Evolutionary conservation across 202 grass and related monocot species (phyloP).

Genomic region (Saccharum hybrid): DNA sequence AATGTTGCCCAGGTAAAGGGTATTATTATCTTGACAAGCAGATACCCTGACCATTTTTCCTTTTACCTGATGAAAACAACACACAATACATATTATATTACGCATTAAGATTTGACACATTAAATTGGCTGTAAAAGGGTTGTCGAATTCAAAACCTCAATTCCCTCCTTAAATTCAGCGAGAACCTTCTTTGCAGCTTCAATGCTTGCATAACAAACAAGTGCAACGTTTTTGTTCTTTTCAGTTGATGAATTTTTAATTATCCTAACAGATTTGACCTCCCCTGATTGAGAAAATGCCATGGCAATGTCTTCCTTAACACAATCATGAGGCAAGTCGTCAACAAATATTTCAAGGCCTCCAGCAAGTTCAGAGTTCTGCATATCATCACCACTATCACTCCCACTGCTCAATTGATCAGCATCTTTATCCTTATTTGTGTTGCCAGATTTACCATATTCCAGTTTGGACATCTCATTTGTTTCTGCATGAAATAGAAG

Average conservation of each 20-base stretch:
- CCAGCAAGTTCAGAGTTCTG: slow-evolving; percentile 49
- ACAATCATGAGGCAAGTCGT: slow-evolving; percentile 63
- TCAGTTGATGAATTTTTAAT: slow-evolving; percentile 50
- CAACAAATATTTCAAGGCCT: slow-evolving; percentile 71
- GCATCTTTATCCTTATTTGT: slow-evolving; percentile 23
- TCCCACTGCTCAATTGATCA: slow-evolving; percentile 28
- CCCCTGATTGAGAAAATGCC: slow-evolving; percentile 65
- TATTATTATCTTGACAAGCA: slow-evolving; percentile 56
- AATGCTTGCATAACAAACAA: slow-evolving; percentile 62
- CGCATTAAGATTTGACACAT: slow-evolving; percentile 7
- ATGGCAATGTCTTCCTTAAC: slow-evolving; percentile 64
- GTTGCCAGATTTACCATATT: slow-evolving; percentile 37
- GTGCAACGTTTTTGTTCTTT: slow-evolving; percentile 67
- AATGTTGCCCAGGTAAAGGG: slow-evolving; percentile 76
- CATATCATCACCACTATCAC: slow-evolving; percentile 33
- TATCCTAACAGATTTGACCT: slow-evolving; percentile 70
- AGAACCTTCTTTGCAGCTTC: slow-evolving; percentile 75
- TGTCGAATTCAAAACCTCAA: slow-evolving; percentile 70
- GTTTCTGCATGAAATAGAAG: slow-evolving; percentile 36
- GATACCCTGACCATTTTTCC: slow-evolving; percentile 71
- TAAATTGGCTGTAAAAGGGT: slow-evolving; percentile 26
- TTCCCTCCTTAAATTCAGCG: slow-evolving; percentile 69
- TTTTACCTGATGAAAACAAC: slow-evolving; percentile 68
- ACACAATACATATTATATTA: slow-evolving; percentile 31
- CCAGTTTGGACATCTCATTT: slow-evolving; percentile 41